phyloP scores from a whole-genome alignment of 148 eudicot genomes.

The Camellia granthamiana region DNA sequence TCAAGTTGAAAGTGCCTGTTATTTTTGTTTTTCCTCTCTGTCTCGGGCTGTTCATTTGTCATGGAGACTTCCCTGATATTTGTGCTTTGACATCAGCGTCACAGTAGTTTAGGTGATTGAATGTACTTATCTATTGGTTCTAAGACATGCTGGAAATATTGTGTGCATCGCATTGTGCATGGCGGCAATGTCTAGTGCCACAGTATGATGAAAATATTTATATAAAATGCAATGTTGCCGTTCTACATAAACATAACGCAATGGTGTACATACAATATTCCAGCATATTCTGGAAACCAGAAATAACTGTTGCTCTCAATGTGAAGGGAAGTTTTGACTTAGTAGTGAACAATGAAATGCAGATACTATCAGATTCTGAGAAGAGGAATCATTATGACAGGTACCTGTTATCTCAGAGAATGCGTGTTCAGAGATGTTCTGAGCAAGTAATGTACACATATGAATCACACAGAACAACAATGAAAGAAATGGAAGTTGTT shows the following conservation, averaged over 20 bases:
- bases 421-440: slow-evolving; percentile 28
- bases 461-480: slow-evolving; percentile 35
- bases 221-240: background rate
- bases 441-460: slow-evolving; percentile 49
- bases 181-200: background rate
- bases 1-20: background rate
- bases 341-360: slow-evolving; percentile 25
- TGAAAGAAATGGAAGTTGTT: slow-evolving; percentile 88
- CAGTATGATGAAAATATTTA: background rate
- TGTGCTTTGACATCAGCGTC: background rate
- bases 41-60: background rate
- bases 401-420: slow-evolving; percentile 56
- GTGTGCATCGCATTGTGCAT: background rate
- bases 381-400: slow-evolving; percentile 82
- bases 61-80: background rate
- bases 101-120: background rate
- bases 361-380: slow-evolving; percentile 80
- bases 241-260: background rate
- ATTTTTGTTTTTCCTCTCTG: background rate
- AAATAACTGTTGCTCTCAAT: slow-evolving; percentile 5
- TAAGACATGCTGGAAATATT: background rate
- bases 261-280: background rate
- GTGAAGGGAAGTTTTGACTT: slow-evolving; percentile 1
- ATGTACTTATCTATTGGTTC: background rate
- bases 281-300: background rate